A percentile compares a stretch with the other conserved stretches of the same genome.
Conservation (phyloP, 2,329 filamentous ascomycete species). For the Penicillium sp. region DNA sequence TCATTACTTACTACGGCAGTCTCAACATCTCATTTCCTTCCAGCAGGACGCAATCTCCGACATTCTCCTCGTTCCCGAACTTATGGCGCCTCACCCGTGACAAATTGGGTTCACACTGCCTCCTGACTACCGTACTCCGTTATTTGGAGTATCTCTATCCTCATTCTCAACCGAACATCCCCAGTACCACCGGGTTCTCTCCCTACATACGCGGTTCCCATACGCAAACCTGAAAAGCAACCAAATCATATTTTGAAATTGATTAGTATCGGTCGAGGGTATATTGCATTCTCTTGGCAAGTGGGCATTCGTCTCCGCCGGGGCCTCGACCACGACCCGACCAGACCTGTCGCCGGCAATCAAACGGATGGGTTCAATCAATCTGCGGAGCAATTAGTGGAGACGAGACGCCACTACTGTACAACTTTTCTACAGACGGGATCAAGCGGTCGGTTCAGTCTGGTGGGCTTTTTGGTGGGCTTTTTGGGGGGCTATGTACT, state of each 20-base stretch:
- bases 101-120: neutral
- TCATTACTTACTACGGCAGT: no score
- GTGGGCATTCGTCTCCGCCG: constrained; percentile 17
- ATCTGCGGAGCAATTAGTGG: constrained; percentile 18
- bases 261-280: constrained; percentile 18
- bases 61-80: neutral
- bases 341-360: constrained; percentile 4
- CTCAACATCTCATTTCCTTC: neutral
- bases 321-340: constrained; percentile 26
- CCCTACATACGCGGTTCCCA: no score
- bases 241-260: neutral
- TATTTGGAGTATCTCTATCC: constrained; percentile 1
- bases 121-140: constrained; percentile 1
- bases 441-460: neutral
- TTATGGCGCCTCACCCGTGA: constrained; percentile 1
- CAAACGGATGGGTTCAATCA: constrained; percentile 19
- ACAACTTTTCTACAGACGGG: no score
- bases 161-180: neutral
- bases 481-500: neutral
- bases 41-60: constrained; percentile 16
- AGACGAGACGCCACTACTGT: constrained; percentile 1
- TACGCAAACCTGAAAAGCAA: constrained; percentile 3
- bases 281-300: constrained; percentile 26
- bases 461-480: neutral
- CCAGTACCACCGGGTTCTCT: neutral